Evolutionary conservation across 164 flowering plant genomes (phyloP), one percentile per base, ranked within the genome.

Genomic region (Tetrastigma voinierianum): DNA sequence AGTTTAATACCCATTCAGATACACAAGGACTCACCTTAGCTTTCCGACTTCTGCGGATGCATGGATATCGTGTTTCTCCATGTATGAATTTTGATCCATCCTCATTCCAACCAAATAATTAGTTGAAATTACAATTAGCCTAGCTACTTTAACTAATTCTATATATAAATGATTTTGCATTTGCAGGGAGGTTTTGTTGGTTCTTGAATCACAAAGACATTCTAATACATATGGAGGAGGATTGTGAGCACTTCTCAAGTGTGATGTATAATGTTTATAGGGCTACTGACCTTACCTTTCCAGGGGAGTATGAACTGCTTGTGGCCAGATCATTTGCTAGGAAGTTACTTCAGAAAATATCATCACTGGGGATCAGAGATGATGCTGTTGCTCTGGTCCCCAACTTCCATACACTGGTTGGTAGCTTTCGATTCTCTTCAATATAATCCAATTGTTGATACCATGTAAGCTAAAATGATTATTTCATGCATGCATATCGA

Each of bases 31-130:
- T n/a, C n/a, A 68, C 83, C 10, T 56, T 83, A 55, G 77, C 77
- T 18, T 83, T 81, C 61, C 71, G 81, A 46, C 78, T 83, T 10
- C 65, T 81, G 6, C 61, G 84, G 46, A 70, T 77, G 77, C 80
- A 73, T 64, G 87, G 87, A 0, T 77, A 78, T 58, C 46, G 17
- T 2, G 59, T 75, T 12, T 72, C 74, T 15, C 78, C 84, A 54
- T 10, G 87, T 83, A 78, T 16, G 75, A 25, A 25, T 25, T 2
- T 25, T 25, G 40, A 6, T 25, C 40, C 40, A 25, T 25, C 40
- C 40, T 25, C 40, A 25, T 3, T n/a, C n/a, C n/a, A n/a, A n/a
- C n/a, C n/a, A n/a, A n/a, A n/a, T n/a, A n/a, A n/a, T n/a, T n/a
- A n/a, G n/a, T n/a, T n/a, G n/a, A n/a, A n/a, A n/a, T n/a, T n/a